Base-by-base conservation (phyloP, 1,284 basidiomycete species). In the Ganoderma resinaceum region DNA sequence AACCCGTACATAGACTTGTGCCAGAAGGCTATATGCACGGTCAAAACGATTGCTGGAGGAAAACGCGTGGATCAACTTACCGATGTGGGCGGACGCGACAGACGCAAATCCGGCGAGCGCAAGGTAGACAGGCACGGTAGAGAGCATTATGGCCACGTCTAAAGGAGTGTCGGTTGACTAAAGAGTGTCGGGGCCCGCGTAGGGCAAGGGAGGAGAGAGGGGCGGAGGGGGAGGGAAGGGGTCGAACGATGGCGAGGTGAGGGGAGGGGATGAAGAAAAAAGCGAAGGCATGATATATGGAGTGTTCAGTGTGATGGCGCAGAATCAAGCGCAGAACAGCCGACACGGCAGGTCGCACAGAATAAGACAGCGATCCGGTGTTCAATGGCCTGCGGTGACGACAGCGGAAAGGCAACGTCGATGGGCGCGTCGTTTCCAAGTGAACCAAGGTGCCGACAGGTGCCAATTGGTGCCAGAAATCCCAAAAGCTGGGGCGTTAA, bases 1-100 rank as follows among this genome's bases (percentile, higher is more conserved):
- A 89, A 89, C 16, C 89, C 88, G 72, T 73, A 83, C 79, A 83
- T 83, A 61, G 75, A 72, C 4, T 73, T 70, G 63, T 79, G 74
- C 72, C 73, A 83, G 11, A 82, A 64, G 18, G 76, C 81, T 81
- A 67, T 20, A 37, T 0, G 61, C 14, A 31, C 52, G 33, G 6
- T 61, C 23, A 49, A 49, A 33, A 16, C 31, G n/a, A 31, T 63
- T n/a, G 29, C 0, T 3, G 37, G 40, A 18, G 37, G 29, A 40
- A 60, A 52, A 46, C 7, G 12, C 8, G 20, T 20, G 23, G 38
- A 14, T 29, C 23, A 3, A 61, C 72, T 62, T 37, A 76, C 75
- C 70, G 26, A 68, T 62, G 53, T 79, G 78, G 2, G 72, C 77
- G 16, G 74, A 72, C 64, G 72, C 77, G 61, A 71, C 66, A 29